Evolutionary conservation across 2,329 filamentous ascomycete species (phyloP).

Genomic region (Boeremia exigua): DNA sequence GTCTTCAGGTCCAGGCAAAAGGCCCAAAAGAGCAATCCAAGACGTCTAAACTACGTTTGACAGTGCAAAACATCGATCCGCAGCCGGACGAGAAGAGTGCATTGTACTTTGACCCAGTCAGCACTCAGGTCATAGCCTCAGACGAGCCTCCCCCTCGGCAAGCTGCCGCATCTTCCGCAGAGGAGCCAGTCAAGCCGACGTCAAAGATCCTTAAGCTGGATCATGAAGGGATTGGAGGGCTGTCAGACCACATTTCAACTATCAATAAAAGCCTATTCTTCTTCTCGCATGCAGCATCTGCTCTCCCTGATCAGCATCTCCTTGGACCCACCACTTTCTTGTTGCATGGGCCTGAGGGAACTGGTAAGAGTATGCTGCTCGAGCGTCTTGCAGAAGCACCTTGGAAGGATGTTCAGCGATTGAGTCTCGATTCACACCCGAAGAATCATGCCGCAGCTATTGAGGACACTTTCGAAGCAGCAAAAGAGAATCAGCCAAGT

Average conservation of each 20-base stretch:
- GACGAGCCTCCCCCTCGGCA: slow-evolving; percentile 15
- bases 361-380: slow-evolving; percentile 81
- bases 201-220: slow-evolving; percentile 39
- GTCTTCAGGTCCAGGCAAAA: slow-evolving; percentile 64
- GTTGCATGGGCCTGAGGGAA: slow-evolving; percentile 81
- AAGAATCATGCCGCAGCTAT: slow-evolving; percentile 62
- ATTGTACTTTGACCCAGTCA: slow-evolving; percentile 39
- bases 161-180: neutral
- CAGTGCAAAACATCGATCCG: slow-evolving; percentile 61
- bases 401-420: slow-evolving; percentile 73
- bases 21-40: slow-evolving; percentile 60
- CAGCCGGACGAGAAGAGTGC: slow-evolving; percentile 31
- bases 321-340: slow-evolving; percentile 64
- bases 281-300: slow-evolving; percentile 26
- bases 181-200: slow-evolving; percentile 8
- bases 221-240: slow-evolving; percentile 67
- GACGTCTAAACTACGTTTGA: slow-evolving; percentile 61
- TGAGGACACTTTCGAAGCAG: slow-evolving; percentile 72
- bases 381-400: slow-evolving; percentile 67
- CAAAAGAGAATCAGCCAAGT: slow-evolving; percentile 72
- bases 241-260: slow-evolving; percentile 66
- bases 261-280: slow-evolving; percentile 71
- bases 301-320: slow-evolving; percentile 33
- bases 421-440: slow-evolving; percentile 57
- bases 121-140: slow-evolving; percentile 30